Conservation (phyloP, 176 grass and related monocot genomes). For the Calamus simplicifolius region DNA sequence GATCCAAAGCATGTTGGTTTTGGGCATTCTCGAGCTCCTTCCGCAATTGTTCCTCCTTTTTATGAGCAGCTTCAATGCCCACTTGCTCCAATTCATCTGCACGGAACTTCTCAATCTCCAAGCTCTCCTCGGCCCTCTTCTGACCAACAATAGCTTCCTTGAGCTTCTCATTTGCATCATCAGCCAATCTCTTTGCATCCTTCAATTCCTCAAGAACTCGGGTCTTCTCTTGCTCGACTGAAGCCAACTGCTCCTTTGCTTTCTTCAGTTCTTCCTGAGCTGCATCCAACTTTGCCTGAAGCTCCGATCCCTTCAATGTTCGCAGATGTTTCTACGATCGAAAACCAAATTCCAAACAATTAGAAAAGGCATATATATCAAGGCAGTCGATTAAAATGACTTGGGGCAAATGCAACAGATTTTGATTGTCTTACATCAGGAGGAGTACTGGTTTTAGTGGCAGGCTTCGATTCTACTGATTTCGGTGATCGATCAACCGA, state of each 20-base stretch:
- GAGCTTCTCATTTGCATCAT: constrained; percentile 33
- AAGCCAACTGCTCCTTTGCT: constrained; percentile 34
- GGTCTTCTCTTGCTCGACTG: constrained; percentile 41
- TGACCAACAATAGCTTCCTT: constrained; percentile 42
- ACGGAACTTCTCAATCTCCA: constrained; percentile 66
- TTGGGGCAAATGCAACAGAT: neutral
- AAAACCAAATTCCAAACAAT: constrained; percentile 1
- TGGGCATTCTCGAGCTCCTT: constrained; percentile 26
- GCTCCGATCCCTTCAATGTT: constrained; percentile 36
- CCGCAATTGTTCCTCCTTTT: constrained; percentile 53
- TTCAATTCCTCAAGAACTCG: constrained; percentile 40
- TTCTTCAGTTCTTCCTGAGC: constrained; percentile 57
- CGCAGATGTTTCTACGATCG: constrained; percentile 41
- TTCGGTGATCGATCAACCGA: constrained; percentile 34
- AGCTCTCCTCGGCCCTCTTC: constrained; percentile 52
- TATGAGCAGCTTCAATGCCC: constrained; percentile 29
- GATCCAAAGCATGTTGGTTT: constrained; percentile 49
- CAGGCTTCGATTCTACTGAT: constrained; percentile 38
- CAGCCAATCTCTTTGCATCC: constrained; percentile 27
- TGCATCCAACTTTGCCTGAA: constrained; percentile 37
- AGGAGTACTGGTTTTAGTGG: constrained; percentile 21
- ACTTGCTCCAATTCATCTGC: constrained; percentile 58
- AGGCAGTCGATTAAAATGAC: neutral
- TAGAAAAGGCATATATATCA: too few relatives aligned
- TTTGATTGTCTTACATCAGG: constrained; percentile 22